These are phyloP conservation scores for Dothideomycetes sp. DNA, from an alignment of 2,329 filamentous ascomycete species.

Conservation along the genomic window DNA sequence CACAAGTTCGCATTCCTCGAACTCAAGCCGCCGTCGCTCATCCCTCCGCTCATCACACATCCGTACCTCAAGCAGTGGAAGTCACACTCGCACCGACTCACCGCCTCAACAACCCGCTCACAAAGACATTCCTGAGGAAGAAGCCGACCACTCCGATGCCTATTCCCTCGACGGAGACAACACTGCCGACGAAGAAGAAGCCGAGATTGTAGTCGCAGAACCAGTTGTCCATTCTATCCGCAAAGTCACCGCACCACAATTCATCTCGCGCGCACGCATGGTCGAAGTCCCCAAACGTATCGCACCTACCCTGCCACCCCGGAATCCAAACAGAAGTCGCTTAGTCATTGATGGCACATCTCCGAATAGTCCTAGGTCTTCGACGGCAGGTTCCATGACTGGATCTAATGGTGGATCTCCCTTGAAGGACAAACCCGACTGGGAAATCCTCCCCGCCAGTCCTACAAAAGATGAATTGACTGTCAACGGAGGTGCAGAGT, in stretches of 20 bases:
- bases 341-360: conserved; percentile 25
- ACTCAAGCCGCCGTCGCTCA: conserved; percentile 3
- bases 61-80: background rate
- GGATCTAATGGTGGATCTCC: conserved; percentile 6
- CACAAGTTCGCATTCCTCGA: conserved; percentile 2
- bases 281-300: conserved; percentile 77
- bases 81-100: conserved; percentile 6
- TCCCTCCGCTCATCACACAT: conserved; percentile 8
- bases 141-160: conserved; percentile 32
- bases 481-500: background rate
- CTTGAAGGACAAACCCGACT: conserved; percentile 6
- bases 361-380: background rate
- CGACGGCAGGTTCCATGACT: too few species aligned
- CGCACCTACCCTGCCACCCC: conserved; percentile 65
- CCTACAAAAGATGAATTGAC: background rate
- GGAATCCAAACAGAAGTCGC: conserved; percentile 54
- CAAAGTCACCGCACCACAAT: conserved; percentile 34
- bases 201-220: conserved; percentile 47
- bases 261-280: conserved; percentile 61
- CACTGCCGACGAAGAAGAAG: conserved; percentile 42
- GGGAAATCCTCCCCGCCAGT: conserved; percentile 1
- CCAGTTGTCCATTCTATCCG: conserved; percentile 62
- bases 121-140: conserved; percentile 28
- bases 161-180: conserved; percentile 40
- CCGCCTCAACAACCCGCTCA: conserved; percentile 7